Evolutionary conservation across 768 basidiomycete species (phyloP).

Genomic region (Fistulinella prunicolor): DNA sequence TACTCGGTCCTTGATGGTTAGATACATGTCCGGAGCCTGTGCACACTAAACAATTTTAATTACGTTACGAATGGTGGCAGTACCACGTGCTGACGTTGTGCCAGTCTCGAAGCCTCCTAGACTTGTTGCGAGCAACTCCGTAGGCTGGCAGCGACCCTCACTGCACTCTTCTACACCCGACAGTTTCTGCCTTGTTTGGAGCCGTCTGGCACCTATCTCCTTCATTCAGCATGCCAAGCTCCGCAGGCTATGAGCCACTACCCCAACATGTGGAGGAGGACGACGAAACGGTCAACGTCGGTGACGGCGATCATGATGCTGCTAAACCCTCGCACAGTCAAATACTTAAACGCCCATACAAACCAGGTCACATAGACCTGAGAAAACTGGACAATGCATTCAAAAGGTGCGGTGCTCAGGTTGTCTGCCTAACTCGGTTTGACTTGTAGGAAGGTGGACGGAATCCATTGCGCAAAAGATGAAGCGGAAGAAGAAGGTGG

Average conservation of each 20-base stretch:
- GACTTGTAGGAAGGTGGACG: constrained; percentile 59
- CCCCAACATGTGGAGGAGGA: constrained; percentile 42
- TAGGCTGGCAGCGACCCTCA: constrained; percentile 19
- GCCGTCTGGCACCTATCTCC: not conserved
- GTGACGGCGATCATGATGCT: constrained; percentile 23
- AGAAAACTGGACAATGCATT: constrained; percentile 79
- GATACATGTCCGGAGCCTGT: no score
- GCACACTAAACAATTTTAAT: no score
- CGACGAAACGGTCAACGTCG: constrained; percentile 36
- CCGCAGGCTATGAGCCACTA: constrained; percentile 46
- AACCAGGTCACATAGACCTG: constrained; percentile 72
- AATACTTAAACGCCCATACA: constrained; percentile 32
- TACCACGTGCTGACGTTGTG: constrained; percentile 6
- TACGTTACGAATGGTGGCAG: no score
- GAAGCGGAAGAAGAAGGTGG: constrained; percentile 71
- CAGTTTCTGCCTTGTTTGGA: not conserved
- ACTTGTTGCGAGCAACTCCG: not conserved
- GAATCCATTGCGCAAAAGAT: constrained; percentile 84
- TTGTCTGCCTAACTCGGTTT: not conserved
- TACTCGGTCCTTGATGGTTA: no score
- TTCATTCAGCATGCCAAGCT: constrained; percentile 38
- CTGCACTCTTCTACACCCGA: constrained; percentile 11
- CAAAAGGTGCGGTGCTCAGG: constrained; percentile 52
- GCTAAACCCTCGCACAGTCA: constrained; percentile 27
- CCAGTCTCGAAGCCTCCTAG: constrained; percentile 10